These are phyloP conservation scores for Exophiala alcalophila DNA, from an alignment of 2,329 filamentous ascomycete species.

Conservation along the genomic window DNA sequence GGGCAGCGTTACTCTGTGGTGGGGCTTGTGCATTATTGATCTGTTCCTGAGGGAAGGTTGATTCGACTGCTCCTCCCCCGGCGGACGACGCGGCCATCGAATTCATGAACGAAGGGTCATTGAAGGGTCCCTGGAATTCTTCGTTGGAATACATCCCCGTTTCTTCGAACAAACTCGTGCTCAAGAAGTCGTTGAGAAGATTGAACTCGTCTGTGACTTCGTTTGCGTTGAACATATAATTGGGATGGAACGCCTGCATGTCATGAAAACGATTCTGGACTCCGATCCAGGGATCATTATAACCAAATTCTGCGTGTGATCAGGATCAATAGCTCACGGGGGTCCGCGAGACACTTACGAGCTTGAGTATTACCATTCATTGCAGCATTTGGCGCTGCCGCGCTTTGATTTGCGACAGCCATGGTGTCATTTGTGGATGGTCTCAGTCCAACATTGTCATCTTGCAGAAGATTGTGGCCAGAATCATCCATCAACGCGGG, in stretches of 20 bases:
- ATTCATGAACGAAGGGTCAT: conserved; percentile 55
- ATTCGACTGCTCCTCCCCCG: conserved; percentile 30
- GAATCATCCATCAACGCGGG: conserved; percentile 58
- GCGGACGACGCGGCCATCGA: conserved; percentile 39
- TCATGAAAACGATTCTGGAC: conserved; percentile 84
- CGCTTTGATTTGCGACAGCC: conserved; percentile 43
- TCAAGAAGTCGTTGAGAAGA: conserved; percentile 91
- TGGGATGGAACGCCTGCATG: conserved; percentile 89
- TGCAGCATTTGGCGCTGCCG: conserved; percentile 65
- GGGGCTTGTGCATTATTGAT: conserved; percentile 40
- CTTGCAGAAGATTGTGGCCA: conserved; percentile 43
- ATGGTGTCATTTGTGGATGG: conserved; percentile 38
- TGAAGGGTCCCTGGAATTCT: conserved; percentile 61
- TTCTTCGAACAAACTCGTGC: conserved; percentile 86
- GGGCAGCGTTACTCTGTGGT: conserved; percentile 33
- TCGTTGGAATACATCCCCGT: conserved; percentile 62
- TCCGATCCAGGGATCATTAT: conserved; percentile 73
- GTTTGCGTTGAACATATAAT: conserved; percentile 90
- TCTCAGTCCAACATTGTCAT: conserved; percentile 48
- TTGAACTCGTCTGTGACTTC: conserved; percentile 98
- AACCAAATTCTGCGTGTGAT: conserved; percentile 63
- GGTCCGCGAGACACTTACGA: conserved; percentile 59
- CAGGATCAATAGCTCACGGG: conserved; percentile 31
- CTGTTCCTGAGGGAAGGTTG: conserved; percentile 39
- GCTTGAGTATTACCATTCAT: conserved; percentile 66